Conservation (phyloP, 108 stramenopile genomes). For the Cyclotella choctawhatcheeana region DNA sequence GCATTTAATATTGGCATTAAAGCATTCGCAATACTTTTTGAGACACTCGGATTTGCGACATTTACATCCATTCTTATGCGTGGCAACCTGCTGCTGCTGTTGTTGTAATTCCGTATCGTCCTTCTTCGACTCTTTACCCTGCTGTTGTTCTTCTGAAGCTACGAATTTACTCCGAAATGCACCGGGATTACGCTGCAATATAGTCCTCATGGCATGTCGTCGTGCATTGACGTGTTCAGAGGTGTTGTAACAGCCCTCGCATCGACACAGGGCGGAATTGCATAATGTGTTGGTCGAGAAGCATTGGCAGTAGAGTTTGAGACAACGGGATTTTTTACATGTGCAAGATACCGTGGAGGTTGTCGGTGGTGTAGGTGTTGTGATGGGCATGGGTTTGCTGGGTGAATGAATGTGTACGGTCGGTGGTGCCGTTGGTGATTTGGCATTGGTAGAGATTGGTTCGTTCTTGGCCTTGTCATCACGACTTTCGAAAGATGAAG, state of each 20-base stretch:
- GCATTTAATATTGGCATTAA: constrained; percentile 84
- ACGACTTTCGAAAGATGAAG: background rate
- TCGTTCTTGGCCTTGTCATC: too few species aligned
- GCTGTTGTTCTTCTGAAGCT: constrained; percentile 9
- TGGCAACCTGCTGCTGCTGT: too few species aligned
- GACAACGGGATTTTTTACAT: constrained; percentile 95
- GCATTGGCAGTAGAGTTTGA: constrained; percentile 98
- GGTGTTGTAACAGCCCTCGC: constrained; percentile 77
- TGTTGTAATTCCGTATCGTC: too few species aligned
- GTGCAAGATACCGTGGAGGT: constrained; percentile 81
- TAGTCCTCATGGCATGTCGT: constrained; percentile 76
- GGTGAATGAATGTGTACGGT: background rate
- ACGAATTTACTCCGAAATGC: constrained; percentile 93
- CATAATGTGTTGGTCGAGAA: constrained; percentile 84
- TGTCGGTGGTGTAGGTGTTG: background rate
- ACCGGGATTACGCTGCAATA: constrained; percentile 83
- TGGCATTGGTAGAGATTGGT: too few species aligned
- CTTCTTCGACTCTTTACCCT: constrained; percentile 18
- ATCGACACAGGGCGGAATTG: constrained; percentile 65
- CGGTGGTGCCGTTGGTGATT: background rate
- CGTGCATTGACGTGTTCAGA: constrained; percentile 62
- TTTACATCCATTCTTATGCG: constrained; percentile 95
- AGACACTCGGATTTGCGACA: constrained; percentile 93
- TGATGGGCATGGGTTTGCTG: background rate
- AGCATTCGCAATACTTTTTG: constrained; percentile 98